Conservation (phyloP, 352 stramenopile genomes). For the Pythium rhizo-oryzae region DNA sequence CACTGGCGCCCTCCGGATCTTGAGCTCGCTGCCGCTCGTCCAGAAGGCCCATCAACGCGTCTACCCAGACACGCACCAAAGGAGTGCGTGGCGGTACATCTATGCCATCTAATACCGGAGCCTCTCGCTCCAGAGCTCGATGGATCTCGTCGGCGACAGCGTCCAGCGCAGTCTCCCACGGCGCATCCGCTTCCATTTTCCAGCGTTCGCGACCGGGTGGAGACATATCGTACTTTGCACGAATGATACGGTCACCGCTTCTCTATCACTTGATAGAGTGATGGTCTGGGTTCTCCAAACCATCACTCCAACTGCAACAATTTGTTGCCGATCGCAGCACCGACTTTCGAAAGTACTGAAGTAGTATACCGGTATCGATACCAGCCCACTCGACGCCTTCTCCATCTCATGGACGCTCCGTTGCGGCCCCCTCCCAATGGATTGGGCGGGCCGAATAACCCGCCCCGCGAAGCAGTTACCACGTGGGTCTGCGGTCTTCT, state of each 20-base stretch:
- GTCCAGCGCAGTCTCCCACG: conserved; percentile 19
- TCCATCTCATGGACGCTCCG: too few relatives aligned
- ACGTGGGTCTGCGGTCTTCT: neutral
- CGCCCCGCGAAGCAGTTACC: too few relatives aligned
- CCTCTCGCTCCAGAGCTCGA: neutral
- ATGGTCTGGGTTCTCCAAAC: conserved; percentile 11
- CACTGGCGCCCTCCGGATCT: conserved; percentile 12
- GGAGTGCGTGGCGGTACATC: neutral
- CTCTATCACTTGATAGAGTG: conserved; percentile 20
- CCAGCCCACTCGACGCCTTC: too few relatives aligned
- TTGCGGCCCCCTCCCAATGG: too few relatives aligned
- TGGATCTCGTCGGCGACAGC: conserved; percentile 11
- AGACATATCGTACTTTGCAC: conserved; percentile 8
- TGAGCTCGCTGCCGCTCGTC: neutral
- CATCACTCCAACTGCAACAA: conserved; percentile 31
- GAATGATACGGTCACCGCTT: neutral
- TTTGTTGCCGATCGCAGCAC: conserved; percentile 20
- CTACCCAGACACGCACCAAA: neutral
- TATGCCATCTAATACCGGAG: too few relatives aligned
- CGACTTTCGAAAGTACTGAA: neutral
- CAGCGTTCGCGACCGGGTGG: too few relatives aligned
- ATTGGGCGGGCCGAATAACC: too few relatives aligned
- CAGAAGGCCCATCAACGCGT: conserved; percentile 4
- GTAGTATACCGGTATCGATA: neutral
- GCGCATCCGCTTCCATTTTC: neutral